These are phyloP conservation scores for Pisolithus sp. DNA, from an alignment of 768 basidiomycete genomes.

Conservation along the genomic window DNA sequence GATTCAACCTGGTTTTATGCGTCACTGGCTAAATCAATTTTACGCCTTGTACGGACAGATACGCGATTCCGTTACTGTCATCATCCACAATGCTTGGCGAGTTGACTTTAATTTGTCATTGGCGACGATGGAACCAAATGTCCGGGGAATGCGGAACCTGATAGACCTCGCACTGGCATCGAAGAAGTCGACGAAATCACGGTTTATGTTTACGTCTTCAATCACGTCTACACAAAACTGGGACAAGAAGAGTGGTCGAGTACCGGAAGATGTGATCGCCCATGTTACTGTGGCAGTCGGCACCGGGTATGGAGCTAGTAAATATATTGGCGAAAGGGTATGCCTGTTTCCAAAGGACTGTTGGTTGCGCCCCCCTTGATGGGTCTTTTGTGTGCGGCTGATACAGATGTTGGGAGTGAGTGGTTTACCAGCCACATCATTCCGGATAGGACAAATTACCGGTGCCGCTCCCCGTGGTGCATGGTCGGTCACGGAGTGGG, in stretches of 20 bases:
- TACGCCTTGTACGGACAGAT: slow-evolving; percentile 2
- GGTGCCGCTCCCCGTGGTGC: slow-evolving; percentile 29
- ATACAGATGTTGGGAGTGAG: slow-evolving; percentile 21
- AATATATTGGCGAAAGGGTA: slow-evolving; percentile 34
- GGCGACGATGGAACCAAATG: slow-evolving; percentile 30
- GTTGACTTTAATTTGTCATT: slow-evolving; percentile 37
- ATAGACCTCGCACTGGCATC: slow-evolving; percentile 30
- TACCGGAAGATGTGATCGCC: slow-evolving; percentile 30
- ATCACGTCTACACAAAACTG: slow-evolving; percentile 14
- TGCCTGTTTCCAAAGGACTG: slow-evolving; percentile 8
- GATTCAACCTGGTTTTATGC: background rate
- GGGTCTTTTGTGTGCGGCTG: too few relatives aligned
- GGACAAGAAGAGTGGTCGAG: slow-evolving; percentile 21
- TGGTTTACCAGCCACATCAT: slow-evolving; percentile 16
- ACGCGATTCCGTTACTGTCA: slow-evolving; percentile 18
- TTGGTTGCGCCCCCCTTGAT: background rate
- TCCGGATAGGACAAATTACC: slow-evolving; percentile 34
- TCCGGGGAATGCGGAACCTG: slow-evolving; percentile 28
- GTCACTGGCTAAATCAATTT: background rate
- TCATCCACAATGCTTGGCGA: slow-evolving; percentile 36
- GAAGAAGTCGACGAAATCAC: slow-evolving; percentile 4
- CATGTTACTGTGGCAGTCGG: slow-evolving; percentile 25
- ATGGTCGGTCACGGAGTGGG: slow-evolving; percentile 33
- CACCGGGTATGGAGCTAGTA: slow-evolving; percentile 32
- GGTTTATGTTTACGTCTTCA: slow-evolving; percentile 23